Evolutionary conservation across 805 yeast genomes (phyloP).

Genomic region (Scheffersomyces lignosus): DNA sequence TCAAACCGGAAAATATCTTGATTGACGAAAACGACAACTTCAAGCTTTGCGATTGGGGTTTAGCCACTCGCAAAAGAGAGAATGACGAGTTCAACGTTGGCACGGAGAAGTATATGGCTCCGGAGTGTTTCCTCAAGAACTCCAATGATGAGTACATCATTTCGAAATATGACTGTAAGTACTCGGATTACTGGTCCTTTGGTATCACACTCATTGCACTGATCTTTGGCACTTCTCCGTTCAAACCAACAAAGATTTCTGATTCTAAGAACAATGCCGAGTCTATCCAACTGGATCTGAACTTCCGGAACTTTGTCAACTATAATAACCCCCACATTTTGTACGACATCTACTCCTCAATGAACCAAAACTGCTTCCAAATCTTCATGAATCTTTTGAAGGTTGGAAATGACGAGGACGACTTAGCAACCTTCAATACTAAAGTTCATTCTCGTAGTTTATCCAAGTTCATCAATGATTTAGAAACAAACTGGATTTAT

Average conservation of each 20-base stretch:
- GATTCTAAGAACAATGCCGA: slow-evolving; percentile 5
- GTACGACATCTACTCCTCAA: slow-evolving; percentile 49
- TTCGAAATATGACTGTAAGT: slow-evolving; percentile 39
- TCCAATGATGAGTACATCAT: slow-evolving; percentile 19
- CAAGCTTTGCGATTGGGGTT: slow-evolving; percentile 60
- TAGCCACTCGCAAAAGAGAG: slow-evolving; percentile 29
- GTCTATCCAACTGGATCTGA: slow-evolving; percentile 34
- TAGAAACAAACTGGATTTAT: slow-evolving; percentile 28
- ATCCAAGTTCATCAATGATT: slow-evolving; percentile 29
- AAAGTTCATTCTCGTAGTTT: slow-evolving; percentile 30
- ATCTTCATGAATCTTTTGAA: slow-evolving; percentile 43
- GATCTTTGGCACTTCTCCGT: slow-evolving; percentile 54
- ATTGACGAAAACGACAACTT: slow-evolving; percentile 55
- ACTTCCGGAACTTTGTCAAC: slow-evolving; percentile 44
- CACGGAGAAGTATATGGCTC: slow-evolving; percentile 62
- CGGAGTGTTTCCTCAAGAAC: slow-evolving; percentile 38
- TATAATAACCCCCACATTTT: slow-evolving; percentile 39
- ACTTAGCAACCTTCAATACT: slow-evolving; percentile 5
- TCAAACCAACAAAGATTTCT: slow-evolving; percentile 29
- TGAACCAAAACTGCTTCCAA: slow-evolving; percentile 42
- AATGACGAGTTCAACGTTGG: slow-evolving; percentile 46
- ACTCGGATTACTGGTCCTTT: slow-evolving; percentile 56
- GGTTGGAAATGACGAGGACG: slow-evolving; percentile 37
- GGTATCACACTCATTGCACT: slow-evolving; percentile 52
- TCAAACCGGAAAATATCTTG: slow-evolving; percentile 58